Conservation (phyloP, 345 rosid genomes). For the Erodium maritimum region DNA sequence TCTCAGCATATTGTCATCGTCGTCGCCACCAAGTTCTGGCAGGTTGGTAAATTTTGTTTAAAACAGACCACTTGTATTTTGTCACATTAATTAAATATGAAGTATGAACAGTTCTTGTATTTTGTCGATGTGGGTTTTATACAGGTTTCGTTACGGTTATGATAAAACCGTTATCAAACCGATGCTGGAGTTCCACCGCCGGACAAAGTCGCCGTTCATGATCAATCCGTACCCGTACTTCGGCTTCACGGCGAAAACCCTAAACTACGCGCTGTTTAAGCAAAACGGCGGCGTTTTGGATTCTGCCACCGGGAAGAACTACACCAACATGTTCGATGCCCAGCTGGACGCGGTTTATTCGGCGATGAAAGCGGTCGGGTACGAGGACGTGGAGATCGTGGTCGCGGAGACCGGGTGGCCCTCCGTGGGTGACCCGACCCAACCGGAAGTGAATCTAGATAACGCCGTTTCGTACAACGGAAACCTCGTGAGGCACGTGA, state of each 20-base stretch:
- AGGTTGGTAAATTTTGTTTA: no score
- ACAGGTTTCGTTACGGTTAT: slow-evolving; percentile 56
- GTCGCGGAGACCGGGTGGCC: slow-evolving; percentile 95
- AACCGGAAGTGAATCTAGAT: slow-evolving; percentile 40
- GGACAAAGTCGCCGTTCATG: slow-evolving; percentile 55
- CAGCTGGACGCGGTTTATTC: slow-evolving; percentile 80
- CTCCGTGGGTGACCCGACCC: slow-evolving; percentile 46
- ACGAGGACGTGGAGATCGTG: slow-evolving; percentile 56
- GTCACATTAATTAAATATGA: no score
- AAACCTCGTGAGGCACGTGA: slow-evolving; percentile 48
- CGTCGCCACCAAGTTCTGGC: slow-evolving; percentile 66
- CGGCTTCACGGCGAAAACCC: slow-evolving; percentile 47
- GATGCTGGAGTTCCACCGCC: slow-evolving; percentile 55
- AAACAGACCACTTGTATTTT: no score
- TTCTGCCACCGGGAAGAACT: slow-evolving; percentile 27
- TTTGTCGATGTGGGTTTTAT: no score
- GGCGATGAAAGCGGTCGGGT: slow-evolving; percentile 59
- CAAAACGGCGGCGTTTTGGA: slow-evolving; percentile 54
- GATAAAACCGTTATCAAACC: slow-evolving; percentile 55
- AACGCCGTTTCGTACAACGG: slow-evolving; percentile 56
- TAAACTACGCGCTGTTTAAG: slow-evolving; percentile 66
- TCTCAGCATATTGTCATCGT: slow-evolving; percentile 48
- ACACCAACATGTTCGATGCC: slow-evolving; percentile 82
- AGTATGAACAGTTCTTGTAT: no score
- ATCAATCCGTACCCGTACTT: slow-evolving; percentile 85